These are phyloP conservation scores for Pelargonium citronellum DNA, from an alignment of 441 rosid species.

Conservation along the genomic window DNA sequence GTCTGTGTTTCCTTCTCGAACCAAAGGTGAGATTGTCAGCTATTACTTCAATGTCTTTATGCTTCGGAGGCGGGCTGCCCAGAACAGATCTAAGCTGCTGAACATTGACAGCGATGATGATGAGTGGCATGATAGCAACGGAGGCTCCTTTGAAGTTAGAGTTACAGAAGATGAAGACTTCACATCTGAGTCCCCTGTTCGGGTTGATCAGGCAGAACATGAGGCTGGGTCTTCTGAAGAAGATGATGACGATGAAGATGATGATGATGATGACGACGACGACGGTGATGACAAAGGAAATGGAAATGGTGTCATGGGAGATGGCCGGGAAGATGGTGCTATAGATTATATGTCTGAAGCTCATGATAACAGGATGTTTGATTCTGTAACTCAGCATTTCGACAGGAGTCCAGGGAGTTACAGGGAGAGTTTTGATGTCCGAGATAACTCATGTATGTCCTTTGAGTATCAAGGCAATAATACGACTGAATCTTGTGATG, in stretches of 20 bases:
- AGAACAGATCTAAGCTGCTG: conserved; percentile 30
- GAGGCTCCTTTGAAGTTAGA: conserved; percentile 17
- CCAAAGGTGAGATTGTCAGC: conserved; percentile 35
- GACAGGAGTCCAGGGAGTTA: conserved; percentile 21
- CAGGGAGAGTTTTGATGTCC: conserved; percentile 23
- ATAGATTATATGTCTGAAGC: conserved; percentile 25
- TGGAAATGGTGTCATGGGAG: conserved; percentile 17
- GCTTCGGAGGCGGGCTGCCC: conserved; percentile 38
- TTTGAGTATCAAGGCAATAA: conserved; percentile 37
- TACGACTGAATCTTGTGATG: conserved; percentile 23
- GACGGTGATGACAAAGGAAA: conserved; percentile 11
- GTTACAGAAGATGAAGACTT: conserved; percentile 33
- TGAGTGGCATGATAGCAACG: conserved; percentile 33
- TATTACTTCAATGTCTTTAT: conserved; percentile 49
- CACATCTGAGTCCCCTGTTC: conserved; percentile 36
- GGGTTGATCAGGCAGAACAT: conserved; percentile 24
- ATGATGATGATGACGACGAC: conserved; percentile 23
- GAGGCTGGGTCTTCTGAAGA: conserved; percentile 23
- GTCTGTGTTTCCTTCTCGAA: conserved; percentile 32
- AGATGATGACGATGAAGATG: conserved; percentile 28
- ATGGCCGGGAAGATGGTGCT: conserved; percentile 25
- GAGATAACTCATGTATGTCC: conserved; percentile 53
- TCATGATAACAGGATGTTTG: conserved; percentile 18
- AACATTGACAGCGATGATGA: conserved; percentile 31
- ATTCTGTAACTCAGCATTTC: conserved; percentile 24